Evolutionary conservation across 371 early-diverging fungal species (phyloP).

Genomic region (Umbelopsis sp.): DNA sequence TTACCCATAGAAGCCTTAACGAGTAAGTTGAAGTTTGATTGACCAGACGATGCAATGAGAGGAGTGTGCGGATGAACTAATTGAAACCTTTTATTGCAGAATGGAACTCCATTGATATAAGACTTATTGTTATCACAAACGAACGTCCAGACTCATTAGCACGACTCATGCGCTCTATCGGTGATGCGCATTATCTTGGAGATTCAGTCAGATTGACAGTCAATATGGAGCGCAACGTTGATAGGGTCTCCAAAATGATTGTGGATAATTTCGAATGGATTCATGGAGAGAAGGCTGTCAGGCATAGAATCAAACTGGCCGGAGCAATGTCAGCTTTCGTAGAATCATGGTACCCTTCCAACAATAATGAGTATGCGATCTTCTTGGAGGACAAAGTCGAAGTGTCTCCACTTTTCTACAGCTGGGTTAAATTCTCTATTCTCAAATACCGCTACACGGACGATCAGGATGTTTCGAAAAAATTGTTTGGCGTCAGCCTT

Average conservation of each 20-base stretch:
- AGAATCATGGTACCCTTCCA: conserved; percentile 67
- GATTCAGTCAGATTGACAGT: conserved; percentile 58
- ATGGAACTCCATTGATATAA: conserved; percentile 59
- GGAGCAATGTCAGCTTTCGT: conserved; percentile 60
- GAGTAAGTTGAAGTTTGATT: conserved; percentile 39
- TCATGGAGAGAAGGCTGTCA: conserved; percentile 50
- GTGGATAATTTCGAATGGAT: conserved; percentile 56
- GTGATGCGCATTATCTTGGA: conserved; percentile 56
- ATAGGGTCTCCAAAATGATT: conserved; percentile 51
- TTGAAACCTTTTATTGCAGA: conserved; percentile 31
- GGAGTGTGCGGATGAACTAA: neutral
- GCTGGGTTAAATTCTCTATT: conserved; percentile 61
- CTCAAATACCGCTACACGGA: conserved; percentile 57
- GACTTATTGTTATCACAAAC: conserved; percentile 58
- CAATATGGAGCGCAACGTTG: conserved; percentile 59
- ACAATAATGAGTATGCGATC: conserved; percentile 61
- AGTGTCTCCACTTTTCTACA: conserved; percentile 59
- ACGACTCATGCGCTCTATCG: conserved; percentile 54
- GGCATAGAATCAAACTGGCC: conserved; percentile 58
- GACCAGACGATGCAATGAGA: neutral
- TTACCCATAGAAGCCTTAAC: conserved; percentile 51
- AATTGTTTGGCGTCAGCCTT: conserved; percentile 64
- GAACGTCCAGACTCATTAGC: conserved; percentile 56
- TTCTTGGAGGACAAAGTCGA: conserved; percentile 61
- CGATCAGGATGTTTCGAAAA: conserved; percentile 29